Evolutionary conservation across 176 grass and related monocot genomes (phyloP), one percentile per base, ranked within the genome.

Genomic region (Guadua angustifolia): DNA sequence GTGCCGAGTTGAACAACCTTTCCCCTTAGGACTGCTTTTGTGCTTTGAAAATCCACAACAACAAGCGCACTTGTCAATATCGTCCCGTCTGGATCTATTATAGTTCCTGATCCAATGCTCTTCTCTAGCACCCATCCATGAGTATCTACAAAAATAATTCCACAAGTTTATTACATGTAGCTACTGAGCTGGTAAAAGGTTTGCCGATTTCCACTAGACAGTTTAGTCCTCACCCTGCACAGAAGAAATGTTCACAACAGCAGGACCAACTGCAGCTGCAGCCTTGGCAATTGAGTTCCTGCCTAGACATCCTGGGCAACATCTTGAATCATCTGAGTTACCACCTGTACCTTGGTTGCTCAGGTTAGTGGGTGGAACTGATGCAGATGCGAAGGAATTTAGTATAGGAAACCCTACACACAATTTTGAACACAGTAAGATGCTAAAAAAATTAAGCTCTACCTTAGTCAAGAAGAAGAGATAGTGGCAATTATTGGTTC

Each of bases 61-160:
- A 95, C 88, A 93, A 95, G 95, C 10, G 95, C 93, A 87, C 93
- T 95, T 52, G 95, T 95, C 69, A 98, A 69, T 91, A 98, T 93
- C 1, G 80, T 93, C 73, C 95, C 95, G 83, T 95, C 85, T 65
- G 95, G 87, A 77, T 93, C 85, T 50, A 94, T 98, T 79, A 98
- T 94, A 68, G 93, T 98, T 79, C 95, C 95, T 18, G 93, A 95
- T 68, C 92, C 92, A n/a, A 92, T 78, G 86, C 80, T 82, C 66
- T 69, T 82, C 24, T 58, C 84, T 42, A 70, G 22, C n/a, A 62
- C 56, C 86, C 82, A 71, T 40, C 86, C 91, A 88, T 83, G 51
- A 64, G 65, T 85, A 76, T 75, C 88, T 97, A 93, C 68, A 88
- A 51, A 74, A 56, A 32, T 21, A 44, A 57, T 14, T 49, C 44